These are phyloP conservation scores for Gymnopus androsaceus DNA, from an alignment of 1,284 basidiomycete species.

Conservation along the genomic window DNA sequence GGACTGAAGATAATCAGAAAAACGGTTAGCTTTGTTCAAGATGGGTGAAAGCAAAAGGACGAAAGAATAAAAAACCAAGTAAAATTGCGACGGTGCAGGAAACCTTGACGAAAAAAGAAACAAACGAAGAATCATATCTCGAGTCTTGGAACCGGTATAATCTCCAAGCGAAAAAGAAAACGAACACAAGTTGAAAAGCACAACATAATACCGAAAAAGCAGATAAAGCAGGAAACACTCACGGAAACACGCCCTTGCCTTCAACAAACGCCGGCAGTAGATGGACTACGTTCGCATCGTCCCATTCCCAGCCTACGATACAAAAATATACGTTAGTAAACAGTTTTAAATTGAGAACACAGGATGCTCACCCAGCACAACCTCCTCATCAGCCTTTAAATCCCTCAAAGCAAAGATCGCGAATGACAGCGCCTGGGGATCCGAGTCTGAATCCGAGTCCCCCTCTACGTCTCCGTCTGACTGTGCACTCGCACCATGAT, in stretches of 20 bases:
- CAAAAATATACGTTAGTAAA: too few relatives aligned
- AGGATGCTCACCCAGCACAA: slow-evolving; percentile 84
- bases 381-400: slow-evolving; percentile 81
- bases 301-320: slow-evolving; percentile 99
- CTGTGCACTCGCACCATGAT: slow-evolving; percentile 18
- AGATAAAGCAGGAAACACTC: too few relatives aligned
- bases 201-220: too few relatives aligned
- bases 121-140: too few relatives aligned
- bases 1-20: slow-evolving; percentile 46
- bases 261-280: slow-evolving; percentile 72
- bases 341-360: too few relatives aligned
- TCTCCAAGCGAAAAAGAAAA: too few relatives aligned
- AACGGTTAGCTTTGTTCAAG: too few relatives aligned
- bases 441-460: neutral
- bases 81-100: slow-evolving; percentile 13
- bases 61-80: neutral
- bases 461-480: slow-evolving; percentile 11
- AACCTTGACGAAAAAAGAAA: too few relatives aligned
- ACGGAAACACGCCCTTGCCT: slow-evolving; percentile 57
- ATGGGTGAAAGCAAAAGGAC: slow-evolving; percentile 13
- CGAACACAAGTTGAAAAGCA: too few relatives aligned
- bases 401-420: slow-evolving; percentile 84
- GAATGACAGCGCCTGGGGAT: slow-evolving; percentile 53
- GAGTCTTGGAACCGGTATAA: too few relatives aligned
- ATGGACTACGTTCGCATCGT: slow-evolving; percentile 89